phyloP scores from a whole-genome alignment of 2,329 filamentous ascomycete genomes.

The Fulvia fulva region DNA sequence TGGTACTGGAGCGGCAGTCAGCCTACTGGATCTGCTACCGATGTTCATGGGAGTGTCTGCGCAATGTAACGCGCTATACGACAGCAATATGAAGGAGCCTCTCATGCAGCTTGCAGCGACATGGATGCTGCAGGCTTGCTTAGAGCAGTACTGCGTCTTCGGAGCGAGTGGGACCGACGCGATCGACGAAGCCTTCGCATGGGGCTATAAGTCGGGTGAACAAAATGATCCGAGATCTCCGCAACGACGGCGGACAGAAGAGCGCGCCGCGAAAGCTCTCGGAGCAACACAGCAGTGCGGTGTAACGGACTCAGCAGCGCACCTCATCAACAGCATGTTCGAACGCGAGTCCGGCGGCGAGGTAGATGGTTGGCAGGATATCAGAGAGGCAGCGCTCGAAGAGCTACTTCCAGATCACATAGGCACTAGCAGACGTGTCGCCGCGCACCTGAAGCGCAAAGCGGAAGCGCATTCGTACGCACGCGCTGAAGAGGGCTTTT shows the following conservation, averaged over 20 bases:
- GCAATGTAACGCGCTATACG: slow-evolving; percentile 30
- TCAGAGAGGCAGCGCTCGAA: slow-evolving; percentile 34
- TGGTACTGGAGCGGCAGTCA: slow-evolving; percentile 33
- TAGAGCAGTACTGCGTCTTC: slow-evolving; percentile 47
- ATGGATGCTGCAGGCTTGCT: slow-evolving; percentile 49
- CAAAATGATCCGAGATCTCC: slow-evolving; percentile 9
- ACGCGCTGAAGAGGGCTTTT: slow-evolving; percentile 39
- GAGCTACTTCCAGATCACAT: slow-evolving; percentile 20
- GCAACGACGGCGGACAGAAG: slow-evolving; percentile 4
- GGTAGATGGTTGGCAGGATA: slow-evolving; percentile 34
- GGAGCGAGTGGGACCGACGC: slow-evolving; percentile 35
- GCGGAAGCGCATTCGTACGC: slow-evolving; percentile 30
- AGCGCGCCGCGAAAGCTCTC: neutral
- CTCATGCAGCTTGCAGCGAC: slow-evolving; percentile 47
- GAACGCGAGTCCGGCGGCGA: slow-evolving; percentile 19
- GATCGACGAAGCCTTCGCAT: slow-evolving; percentile 45
- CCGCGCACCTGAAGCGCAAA: slow-evolving; percentile 31
- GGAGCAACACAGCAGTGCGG: neutral
- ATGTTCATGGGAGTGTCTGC: slow-evolving; percentile 49
- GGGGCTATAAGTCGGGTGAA: slow-evolving; percentile 34
- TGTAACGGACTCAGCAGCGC: neutral
- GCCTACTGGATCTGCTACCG: slow-evolving; percentile 42
- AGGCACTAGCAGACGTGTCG: slow-evolving; percentile 13
- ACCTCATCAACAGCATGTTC: slow-evolving; percentile 33
- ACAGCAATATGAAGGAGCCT: slow-evolving; percentile 33